These are phyloP conservation scores for Xerocomellus intermedius DNA, from an alignment of 768 basidiomycete genomes.

Conservation along the genomic window DNA sequence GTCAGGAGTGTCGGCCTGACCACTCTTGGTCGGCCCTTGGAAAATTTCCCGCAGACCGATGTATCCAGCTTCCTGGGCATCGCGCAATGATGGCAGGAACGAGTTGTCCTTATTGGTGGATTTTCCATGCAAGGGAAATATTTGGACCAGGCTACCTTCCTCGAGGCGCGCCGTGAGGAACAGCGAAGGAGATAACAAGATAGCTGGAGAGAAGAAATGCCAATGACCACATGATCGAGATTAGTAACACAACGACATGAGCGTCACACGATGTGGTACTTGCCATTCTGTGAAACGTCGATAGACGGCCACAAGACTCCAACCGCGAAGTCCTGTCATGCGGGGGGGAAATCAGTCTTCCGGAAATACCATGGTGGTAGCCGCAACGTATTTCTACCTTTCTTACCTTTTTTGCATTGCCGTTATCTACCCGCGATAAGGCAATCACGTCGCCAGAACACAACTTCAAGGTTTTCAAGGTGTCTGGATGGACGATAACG, in stretches of 20 bases:
- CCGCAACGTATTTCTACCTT: conserved; percentile 5
- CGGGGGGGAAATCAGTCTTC: conserved; percentile 17
- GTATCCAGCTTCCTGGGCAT: conserved; percentile 48
- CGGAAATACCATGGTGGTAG: conserved; percentile 5
- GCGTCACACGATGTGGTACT: conserved; percentile 27
- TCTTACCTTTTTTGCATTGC: conserved; percentile 35
- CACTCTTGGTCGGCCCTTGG: conserved; percentile 13
- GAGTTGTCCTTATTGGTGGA: conserved; percentile 35
- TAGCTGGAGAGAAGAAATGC: conserved; percentile 37
- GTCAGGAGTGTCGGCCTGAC: conserved; percentile 16
- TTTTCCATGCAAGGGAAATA: conserved; percentile 49
- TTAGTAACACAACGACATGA: conserved; percentile 10
- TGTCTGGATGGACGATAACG: conserved; percentile 60
- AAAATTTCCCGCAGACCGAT: conserved; percentile 54
- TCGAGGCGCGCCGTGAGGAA: conserved; percentile 59
- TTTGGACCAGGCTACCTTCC: conserved; percentile 45
- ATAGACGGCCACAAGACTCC: conserved; percentile 77
- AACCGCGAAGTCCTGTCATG: conserved; percentile 56
- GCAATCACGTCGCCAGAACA: conserved; percentile 70
- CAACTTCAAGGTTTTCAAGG: conserved; percentile 57
- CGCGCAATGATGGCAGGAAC: conserved; percentile 50
- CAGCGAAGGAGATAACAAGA: conserved; percentile 55
- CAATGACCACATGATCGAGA: conserved; percentile 9
- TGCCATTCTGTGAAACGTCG: conserved; percentile 58
- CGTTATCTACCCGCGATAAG: conserved; percentile 43